These are phyloP conservation scores for Ensete glaucum DNA, from an alignment of 176 grass and related monocot species.

Conservation along the genomic window DNA sequence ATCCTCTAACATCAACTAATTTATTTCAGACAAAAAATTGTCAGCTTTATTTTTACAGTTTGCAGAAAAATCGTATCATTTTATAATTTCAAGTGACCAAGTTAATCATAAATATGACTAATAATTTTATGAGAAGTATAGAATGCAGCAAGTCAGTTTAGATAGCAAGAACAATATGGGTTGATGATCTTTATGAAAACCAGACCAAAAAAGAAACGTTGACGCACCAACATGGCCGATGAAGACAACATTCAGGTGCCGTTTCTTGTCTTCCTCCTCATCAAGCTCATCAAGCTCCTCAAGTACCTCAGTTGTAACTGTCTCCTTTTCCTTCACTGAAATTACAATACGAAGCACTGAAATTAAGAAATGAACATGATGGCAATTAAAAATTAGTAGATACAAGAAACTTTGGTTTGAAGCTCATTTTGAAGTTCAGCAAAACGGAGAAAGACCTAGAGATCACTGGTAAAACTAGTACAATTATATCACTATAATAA, in stretches of 20 bases:
- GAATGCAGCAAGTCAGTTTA: too few species aligned
- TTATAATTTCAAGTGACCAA: not conserved
- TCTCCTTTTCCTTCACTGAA: constrained; percentile 34
- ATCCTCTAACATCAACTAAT: not conserved
- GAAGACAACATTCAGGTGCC: constrained; percentile 93
- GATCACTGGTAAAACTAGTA: not conserved
- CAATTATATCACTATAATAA: not conserved
- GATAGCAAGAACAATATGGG: too few species aligned
- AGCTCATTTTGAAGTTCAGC: not conserved
- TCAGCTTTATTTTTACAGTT: not conserved
- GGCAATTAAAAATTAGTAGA: not conserved
- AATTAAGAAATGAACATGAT: not conserved
- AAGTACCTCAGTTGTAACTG: constrained; percentile 34
- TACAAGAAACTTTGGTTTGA: not conserved
- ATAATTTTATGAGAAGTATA: not conserved
- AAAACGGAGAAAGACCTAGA: not conserved
- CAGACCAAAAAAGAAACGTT: too few species aligned
- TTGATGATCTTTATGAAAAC: too few species aligned
- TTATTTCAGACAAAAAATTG: not conserved
- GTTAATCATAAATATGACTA: not conserved
- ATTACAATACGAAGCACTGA: constrained; percentile 3
- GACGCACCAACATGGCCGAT: constrained; percentile 91
- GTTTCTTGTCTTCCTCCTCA: constrained; percentile 37
- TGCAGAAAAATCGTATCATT: not conserved
- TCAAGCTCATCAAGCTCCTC: constrained; percentile 30